A percentile compares a stretch with the other conserved stretches of the same genome.
Evolutionary conservation across 768 basidiomycete genomes (phyloP).

Genomic region (Paxillus ammoniavirescens): DNA sequence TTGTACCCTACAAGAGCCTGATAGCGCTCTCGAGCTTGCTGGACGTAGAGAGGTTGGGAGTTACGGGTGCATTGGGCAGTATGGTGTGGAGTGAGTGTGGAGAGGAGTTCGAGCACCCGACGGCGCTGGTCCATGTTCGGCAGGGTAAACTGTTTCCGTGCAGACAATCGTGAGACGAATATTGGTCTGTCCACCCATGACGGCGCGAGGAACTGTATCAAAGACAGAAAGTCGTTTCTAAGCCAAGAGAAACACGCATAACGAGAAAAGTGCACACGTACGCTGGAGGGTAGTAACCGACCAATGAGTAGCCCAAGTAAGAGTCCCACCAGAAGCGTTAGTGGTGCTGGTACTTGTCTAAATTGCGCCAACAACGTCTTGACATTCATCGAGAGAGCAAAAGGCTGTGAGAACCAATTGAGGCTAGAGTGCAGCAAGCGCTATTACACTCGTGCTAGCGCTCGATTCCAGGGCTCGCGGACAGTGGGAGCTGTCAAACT

Average conservation of each 20-base stretch:
- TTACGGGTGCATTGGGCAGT: constrained; percentile 89
- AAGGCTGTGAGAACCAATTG: neutral
- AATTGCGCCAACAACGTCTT: constrained; percentile 31
- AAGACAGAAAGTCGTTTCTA: neutral
- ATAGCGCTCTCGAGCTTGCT: constrained; percentile 87
- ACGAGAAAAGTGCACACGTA: constrained; percentile 16
- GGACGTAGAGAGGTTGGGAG: constrained; percentile 79
- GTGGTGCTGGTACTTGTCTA: constrained; percentile 49
- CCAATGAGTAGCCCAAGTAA: constrained; percentile 60
- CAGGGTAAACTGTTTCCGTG: constrained; percentile 62
- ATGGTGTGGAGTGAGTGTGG: constrained; percentile 85
- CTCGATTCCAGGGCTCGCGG: neutral
- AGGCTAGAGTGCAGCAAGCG: neutral
- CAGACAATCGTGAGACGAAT: constrained; percentile 45
- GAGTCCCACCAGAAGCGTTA: constrained; percentile 61
- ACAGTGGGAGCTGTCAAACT: no score
- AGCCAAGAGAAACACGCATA: neutral
- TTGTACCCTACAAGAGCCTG: constrained; percentile 78
- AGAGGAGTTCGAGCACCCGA: constrained; percentile 84
- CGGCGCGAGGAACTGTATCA: constrained; percentile 25
- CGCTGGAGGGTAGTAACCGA: constrained; percentile 40
- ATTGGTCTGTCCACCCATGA: constrained; percentile 58
- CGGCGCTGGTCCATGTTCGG: constrained; percentile 83
- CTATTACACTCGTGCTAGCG: neutral
- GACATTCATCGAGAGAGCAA: constrained; percentile 24